Percentiles rank a stretch among this genome's conserved stretches.
These are phyloP conservation scores for Trypanosoma brucei DNA, from an alignment of 208 protist genomes.

Conservation along the genomic window DNA sequence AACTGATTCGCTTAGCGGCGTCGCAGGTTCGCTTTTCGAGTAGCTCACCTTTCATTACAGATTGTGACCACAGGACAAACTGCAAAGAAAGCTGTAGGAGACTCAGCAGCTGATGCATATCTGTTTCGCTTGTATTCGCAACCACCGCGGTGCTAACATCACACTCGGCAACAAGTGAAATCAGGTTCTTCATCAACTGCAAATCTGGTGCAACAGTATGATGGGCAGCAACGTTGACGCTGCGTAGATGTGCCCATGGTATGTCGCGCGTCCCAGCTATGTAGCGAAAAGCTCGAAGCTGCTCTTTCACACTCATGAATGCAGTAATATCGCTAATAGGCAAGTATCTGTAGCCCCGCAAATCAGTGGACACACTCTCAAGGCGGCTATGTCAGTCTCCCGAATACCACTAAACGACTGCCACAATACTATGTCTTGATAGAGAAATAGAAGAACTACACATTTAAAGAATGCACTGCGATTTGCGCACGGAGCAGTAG, in stretches of 20 bases:
- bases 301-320: constrained; percentile 36
- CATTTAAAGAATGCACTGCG: too few relatives aligned
- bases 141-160: constrained; percentile 20
- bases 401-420: too few relatives aligned
- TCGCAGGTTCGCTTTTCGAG: constrained; percentile 38
- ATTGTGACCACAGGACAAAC: constrained; percentile 82
- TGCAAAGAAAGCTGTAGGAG: constrained; percentile 69
- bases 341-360: not conserved
- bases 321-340: not conserved
- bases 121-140: constrained; percentile 33
- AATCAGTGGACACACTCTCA: not conserved
- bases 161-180: constrained; percentile 40
- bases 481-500: too few relatives aligned
- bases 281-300: constrained; percentile 48
- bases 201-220: constrained; percentile 51
- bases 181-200: constrained; percentile 59
- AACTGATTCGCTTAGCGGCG: constrained; percentile 37
- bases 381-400: too few relatives aligned
- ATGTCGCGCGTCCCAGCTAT: constrained; percentile 27
- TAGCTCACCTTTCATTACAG: constrained; percentile 62
- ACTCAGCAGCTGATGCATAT: constrained; percentile 62
- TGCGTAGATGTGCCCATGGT: constrained; percentile 53
- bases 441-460: too few relatives aligned
- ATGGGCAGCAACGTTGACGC: constrained; percentile 43
- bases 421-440: too few relatives aligned